Conservation (phyloP, 768 basidiomycete genomes). For the Amanita brunnescens region DNA sequence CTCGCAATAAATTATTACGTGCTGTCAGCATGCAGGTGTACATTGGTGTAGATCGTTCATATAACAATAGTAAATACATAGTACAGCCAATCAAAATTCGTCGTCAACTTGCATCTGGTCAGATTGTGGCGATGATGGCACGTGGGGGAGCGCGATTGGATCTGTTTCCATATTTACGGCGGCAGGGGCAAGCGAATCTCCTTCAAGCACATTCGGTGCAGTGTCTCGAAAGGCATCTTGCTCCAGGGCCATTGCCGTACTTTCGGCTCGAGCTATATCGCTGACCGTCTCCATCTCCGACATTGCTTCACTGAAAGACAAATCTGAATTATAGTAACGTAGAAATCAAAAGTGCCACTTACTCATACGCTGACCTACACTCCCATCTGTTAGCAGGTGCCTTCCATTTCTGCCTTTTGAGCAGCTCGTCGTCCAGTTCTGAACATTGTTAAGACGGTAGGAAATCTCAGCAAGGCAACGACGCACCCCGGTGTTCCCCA, state of each 20-base stretch:
- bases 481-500: conserved; percentile 61
- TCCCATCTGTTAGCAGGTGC: conserved; percentile 36
- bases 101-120: conserved; percentile 3
- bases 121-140: neutral
- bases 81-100: neutral
- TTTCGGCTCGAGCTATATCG: neutral
- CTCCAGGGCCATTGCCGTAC: neutral
- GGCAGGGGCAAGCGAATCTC: neutral
- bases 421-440: conserved; percentile 63
- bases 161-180: neutral
- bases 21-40: neutral
- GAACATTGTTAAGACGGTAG: neutral
- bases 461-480: neutral
- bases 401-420: conserved; percentile 55
- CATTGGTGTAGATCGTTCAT: neutral
- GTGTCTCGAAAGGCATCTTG: neutral
- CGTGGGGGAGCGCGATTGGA: neutral
- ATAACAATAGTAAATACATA: neutral
- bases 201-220: neutral
- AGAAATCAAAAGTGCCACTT: neutral
- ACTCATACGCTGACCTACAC: conserved; percentile 60
- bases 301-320: conserved; percentile 29
- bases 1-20: too few species aligned
- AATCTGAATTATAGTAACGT: neutral
- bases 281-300: conserved; percentile 35